Base-by-base conservation (phyloP, 768 basidiomycete genomes). In the Ramaria sp. region DNA sequence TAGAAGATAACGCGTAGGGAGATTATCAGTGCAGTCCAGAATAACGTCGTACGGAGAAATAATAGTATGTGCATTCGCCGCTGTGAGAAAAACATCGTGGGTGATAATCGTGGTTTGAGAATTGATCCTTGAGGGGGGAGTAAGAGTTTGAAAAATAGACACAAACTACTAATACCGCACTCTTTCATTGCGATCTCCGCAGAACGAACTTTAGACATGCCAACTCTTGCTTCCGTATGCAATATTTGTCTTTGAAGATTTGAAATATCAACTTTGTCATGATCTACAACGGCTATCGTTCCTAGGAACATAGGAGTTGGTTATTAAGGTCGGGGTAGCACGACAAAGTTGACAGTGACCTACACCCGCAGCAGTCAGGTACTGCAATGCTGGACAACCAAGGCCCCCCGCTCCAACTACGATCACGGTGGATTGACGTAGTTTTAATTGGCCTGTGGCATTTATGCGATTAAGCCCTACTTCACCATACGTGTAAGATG, bases 341-440 rank as follows among this genome's bases (percentile, higher is more conserved):
- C 8, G 39, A 9, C 8, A 16, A 37, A 39, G 10, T 47, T 42
- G 37, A 27, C 30, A 30, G 44, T 59, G 61, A 89, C 95, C 95
- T 56, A 98, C 76, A 24, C 96, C 96, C 13, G 90, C 87, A 6
- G 91, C 89, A 3, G 82, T 90, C 10, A 99, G 79, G 67, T 98
- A 96, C 64, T 96, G 91, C 44, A 99, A 73, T 38, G 89, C 90
- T 45, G 96, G 93, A 66, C 96, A 98, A 10, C 96, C 96, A 12
- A 99, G 75, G 8, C 96, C 96, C 0, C 96, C 96, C 15, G 94
- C 96, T 25, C 96, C 96, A 3, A 97, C 79, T 3, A 98, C 90
- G 15, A 82, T 82, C 1, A 94, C 82, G 2, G 83, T 82, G 0
- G 92, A 79, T 7, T 71, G 62, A 56, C 81, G 81, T 9, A 99